A percentile compares a stretch with the other conserved stretches of the same genome.
These are phyloP conservation scores for Nemania sp. DNA, from an alignment of 2,329 filamentous ascomycete species.

Conservation along the genomic window DNA sequence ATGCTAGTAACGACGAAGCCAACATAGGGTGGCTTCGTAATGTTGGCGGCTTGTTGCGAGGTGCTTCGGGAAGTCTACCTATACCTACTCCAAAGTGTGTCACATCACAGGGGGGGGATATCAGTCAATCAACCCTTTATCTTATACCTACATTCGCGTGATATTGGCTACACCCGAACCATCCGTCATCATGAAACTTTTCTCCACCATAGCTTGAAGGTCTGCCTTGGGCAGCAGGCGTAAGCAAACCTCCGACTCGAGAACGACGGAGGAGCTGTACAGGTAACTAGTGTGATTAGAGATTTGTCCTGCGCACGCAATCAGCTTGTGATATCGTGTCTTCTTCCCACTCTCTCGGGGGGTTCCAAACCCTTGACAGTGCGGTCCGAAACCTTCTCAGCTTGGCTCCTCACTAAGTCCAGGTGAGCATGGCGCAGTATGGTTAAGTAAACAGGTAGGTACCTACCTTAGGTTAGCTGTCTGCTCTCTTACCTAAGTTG, in stretches of 20 bases:
- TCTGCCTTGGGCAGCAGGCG: conserved; percentile 13
- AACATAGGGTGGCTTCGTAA: background rate
- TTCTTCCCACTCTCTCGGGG: conserved; percentile 6
- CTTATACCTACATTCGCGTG: conserved; percentile 20
- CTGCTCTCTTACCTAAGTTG: background rate
- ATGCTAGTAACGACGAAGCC: background rate
- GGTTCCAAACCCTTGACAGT: conserved; percentile 10
- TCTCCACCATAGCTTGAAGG: conserved; percentile 11
- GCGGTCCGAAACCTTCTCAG: conserved; percentile 13
- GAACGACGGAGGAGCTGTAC: background rate
- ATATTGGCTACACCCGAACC: conserved; percentile 19
- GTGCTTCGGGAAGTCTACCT: background rate
- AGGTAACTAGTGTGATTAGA: background rate
- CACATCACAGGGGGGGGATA: conserved; percentile 22
- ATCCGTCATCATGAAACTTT: conserved; percentile 18
- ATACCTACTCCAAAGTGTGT: conserved; percentile 5
- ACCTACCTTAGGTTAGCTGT: background rate
- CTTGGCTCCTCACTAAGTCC: conserved; percentile 4
- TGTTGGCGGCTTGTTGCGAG: conserved; percentile 14
- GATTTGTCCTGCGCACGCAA: conserved; percentile 23
- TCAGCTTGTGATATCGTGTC: conserved; percentile 20
- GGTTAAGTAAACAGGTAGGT: too few relatives aligned
- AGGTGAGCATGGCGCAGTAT: too few relatives aligned
- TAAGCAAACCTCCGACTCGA: conserved; percentile 19
- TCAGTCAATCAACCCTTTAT: conserved; percentile 16